Evolutionary conservation across 2,329 filamentous ascomycete species (phyloP).

Genomic region (Calonectria pseudoturangicola): DNA sequence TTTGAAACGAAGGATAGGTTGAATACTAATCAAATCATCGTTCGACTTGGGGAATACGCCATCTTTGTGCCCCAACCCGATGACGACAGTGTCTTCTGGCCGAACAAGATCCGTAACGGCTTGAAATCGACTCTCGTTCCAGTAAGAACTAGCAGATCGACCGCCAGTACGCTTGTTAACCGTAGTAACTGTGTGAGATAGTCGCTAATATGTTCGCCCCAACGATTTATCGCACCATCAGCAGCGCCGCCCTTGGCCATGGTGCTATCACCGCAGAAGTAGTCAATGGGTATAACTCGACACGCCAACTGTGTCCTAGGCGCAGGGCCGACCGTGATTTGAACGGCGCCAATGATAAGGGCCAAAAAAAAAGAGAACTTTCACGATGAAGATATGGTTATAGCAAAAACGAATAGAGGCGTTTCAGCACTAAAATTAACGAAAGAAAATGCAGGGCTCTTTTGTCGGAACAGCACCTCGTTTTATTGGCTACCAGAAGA

Average conservation of each 20-base stretch:
- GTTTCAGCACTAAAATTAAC: constrained; percentile 11
- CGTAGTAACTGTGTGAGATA: constrained; percentile 61
- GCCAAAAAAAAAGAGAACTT: constrained; percentile 46
- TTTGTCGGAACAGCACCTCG: no score
- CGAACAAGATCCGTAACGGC: constrained; percentile 71
- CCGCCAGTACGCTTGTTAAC: constrained; percentile 81
- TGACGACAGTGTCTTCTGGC: constrained; percentile 79
- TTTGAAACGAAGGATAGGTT: no score
- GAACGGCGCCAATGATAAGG: constrained; percentile 45
- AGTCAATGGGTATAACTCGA: constrained; percentile 62
- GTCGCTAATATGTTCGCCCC: constrained; percentile 76
- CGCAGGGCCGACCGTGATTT: constrained; percentile 39
- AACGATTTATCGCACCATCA: constrained; percentile 70
- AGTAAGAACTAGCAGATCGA: constrained; percentile 79
- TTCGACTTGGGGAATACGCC: constrained; percentile 71
- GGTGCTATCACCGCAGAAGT: constrained; percentile 77
- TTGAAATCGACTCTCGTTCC: constrained; percentile 78
- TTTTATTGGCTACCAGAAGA: no score
- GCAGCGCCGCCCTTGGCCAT: constrained; percentile 70
- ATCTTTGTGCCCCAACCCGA: constrained; percentile 85
- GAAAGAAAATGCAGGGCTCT: constrained; percentile 1
- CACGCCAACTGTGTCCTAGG: constrained; percentile 29
- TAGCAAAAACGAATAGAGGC: neutral
- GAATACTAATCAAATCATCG: constrained; percentile 67
- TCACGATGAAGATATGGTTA: constrained; percentile 46